Evolutionary conservation across 1,284 basidiomycete species (phyloP).

Genomic region (Sparassis latifolia): DNA sequence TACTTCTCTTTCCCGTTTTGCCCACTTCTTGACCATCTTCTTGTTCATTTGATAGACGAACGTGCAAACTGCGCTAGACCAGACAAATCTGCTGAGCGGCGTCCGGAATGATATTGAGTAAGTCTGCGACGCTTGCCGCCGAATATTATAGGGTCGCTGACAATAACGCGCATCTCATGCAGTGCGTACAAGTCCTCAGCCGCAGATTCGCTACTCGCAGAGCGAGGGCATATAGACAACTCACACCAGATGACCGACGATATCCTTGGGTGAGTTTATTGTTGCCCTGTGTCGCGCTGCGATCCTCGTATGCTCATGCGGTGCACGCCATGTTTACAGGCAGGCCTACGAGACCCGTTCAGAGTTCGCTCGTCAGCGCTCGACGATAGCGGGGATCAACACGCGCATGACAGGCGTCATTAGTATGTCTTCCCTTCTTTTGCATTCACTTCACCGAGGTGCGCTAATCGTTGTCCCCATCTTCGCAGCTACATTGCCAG

Average conservation of each 20-base stretch:
- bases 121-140: constrained; percentile 22
- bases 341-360: constrained; percentile 98
- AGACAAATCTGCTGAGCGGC: constrained; percentile 84
- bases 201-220: constrained; percentile 82
- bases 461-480: constrained; percentile 1
- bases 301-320: constrained; percentile 1
- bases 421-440: constrained; percentile 41
- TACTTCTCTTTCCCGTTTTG: neutral
- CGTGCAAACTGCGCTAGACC: constrained; percentile 79
- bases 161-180: neutral
- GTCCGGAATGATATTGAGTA: constrained; percentile 95
- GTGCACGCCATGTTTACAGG: constrained; percentile 35
- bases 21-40: neutral
- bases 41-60: constrained; percentile 46
- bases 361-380: constrained; percentile 85
- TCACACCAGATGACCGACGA: constrained; percentile 95
- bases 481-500: constrained; percentile 76
- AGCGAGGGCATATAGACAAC: constrained; percentile 85
- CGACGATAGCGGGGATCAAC: constrained; percentile 72
- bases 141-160: neutral
- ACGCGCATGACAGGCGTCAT: constrained; percentile 79
- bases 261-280: constrained; percentile 66
- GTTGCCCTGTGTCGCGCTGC: constrained; percentile 2
- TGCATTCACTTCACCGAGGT: neutral
- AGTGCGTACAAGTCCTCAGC: constrained; percentile 87